phyloP scores from a whole-genome alignment of 2,329 filamentous ascomycete genomes.

The Xylariales sp. region DNA sequence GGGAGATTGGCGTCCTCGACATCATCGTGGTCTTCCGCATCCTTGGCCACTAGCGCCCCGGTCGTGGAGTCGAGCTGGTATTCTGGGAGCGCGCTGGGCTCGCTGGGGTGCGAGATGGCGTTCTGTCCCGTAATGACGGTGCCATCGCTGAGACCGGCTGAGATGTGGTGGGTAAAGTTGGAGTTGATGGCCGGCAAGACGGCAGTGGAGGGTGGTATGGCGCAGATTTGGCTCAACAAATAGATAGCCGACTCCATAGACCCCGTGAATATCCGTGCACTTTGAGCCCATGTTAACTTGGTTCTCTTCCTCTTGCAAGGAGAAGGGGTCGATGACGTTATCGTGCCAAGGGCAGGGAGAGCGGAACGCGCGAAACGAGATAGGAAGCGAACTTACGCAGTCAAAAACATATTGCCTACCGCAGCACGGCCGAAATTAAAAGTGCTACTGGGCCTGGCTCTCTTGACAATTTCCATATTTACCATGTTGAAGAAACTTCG shows the following conservation, averaged over 20 bases:
- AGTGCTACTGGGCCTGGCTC: slow-evolving; percentile 65
- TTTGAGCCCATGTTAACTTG: slow-evolving; percentile 11
- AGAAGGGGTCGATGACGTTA: too few species aligned
- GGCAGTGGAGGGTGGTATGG: slow-evolving; percentile 69
- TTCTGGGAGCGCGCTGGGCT: slow-evolving; percentile 50
- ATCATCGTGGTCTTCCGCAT: slow-evolving; percentile 51
- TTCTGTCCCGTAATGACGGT: slow-evolving; percentile 85
- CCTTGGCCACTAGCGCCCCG: slow-evolving; percentile 33
- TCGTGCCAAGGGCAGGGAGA: too few species aligned
- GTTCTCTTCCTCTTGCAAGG: too few species aligned
- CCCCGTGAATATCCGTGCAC: slow-evolving; percentile 81
- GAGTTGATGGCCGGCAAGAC: slow-evolving; percentile 91
- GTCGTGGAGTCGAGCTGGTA: slow-evolving; percentile 11
- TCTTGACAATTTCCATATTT: slow-evolving; percentile 74
- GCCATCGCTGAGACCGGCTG: slow-evolving; percentile 72
- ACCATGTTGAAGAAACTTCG: slow-evolving; percentile 72
- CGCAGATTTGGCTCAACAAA: slow-evolving; percentile 79
- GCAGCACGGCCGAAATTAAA: slow-evolving; percentile 76
- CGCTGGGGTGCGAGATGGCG: slow-evolving; percentile 80
- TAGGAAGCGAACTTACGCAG: slow-evolving; percentile 53
- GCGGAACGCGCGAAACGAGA: too few species aligned
- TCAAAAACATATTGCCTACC: slow-evolving; percentile 76
- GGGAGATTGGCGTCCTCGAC: slow-evolving; percentile 79
- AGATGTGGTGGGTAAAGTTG: slow-evolving; percentile 94
- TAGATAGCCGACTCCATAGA: slow-evolving; percentile 93